phyloP scores from a whole-genome alignment of 352 stramenopile genomes.

The Globisporangium yorkense region DNA sequence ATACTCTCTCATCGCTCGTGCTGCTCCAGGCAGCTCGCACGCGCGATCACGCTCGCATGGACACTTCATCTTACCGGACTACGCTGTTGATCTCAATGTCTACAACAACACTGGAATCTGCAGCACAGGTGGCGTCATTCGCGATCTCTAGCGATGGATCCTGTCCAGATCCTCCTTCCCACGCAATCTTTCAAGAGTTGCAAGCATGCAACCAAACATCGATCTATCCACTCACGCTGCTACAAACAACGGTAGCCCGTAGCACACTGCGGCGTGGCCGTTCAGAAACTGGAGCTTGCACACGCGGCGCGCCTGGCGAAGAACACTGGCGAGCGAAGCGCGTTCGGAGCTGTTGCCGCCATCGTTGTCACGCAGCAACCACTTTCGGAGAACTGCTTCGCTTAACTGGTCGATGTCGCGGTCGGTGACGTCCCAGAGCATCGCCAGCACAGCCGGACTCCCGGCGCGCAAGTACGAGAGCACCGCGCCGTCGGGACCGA shows the following conservation, averaged over 20 bases:
- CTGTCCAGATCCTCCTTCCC: too few species aligned
- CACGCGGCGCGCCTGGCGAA: slow-evolving; percentile 63
- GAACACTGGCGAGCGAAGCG: slow-evolving; percentile 50
- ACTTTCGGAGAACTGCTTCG: slow-evolving; percentile 48
- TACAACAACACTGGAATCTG: too few species aligned
- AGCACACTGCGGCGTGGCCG: slow-evolving; percentile 94
- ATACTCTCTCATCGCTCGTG: too few species aligned
- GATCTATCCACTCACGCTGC: slow-evolving; percentile 1
- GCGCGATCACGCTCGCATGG: too few species aligned
- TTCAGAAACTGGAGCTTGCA: slow-evolving; percentile 95
- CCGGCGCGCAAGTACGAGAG: slow-evolving; percentile 92
- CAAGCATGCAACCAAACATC: not conserved
- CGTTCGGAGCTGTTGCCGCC: slow-evolving; percentile 12
- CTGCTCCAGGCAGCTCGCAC: too few species aligned
- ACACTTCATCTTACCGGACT: too few species aligned
- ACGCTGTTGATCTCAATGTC: too few species aligned
- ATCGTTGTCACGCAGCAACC: slow-evolving; percentile 54
- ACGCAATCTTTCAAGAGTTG: too few species aligned
- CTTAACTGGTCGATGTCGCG: slow-evolving; percentile 96
- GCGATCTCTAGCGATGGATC: too few species aligned
- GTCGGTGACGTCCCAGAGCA: slow-evolving; percentile 99
- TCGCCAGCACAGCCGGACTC: slow-evolving; percentile 93
- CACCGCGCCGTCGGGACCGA: slow-evolving; percentile 93
- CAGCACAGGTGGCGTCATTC: too few species aligned
- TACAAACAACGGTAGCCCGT: slow-evolving; percentile 86